Evolutionary conservation across 83 land plant species (phyloP).

Genomic region (Thuja plicata): DNA sequence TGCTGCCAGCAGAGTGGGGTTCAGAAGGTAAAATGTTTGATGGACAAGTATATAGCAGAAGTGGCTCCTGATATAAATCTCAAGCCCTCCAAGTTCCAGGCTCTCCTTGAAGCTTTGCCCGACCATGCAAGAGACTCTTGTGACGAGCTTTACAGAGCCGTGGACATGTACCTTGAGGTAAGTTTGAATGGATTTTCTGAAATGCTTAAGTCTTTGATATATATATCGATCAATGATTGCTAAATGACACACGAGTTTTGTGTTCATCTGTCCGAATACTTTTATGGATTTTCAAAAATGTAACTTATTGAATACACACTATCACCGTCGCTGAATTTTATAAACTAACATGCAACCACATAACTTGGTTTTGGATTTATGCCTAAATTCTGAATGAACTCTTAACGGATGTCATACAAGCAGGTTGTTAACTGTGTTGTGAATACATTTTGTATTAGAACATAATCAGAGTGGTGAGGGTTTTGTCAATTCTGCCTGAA

Average conservation of each 20-base stretch:
- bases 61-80: conserved; percentile 69
- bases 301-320: not conserved
- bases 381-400: not conserved
- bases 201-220: not conserved
- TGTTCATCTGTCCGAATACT: not conserved
- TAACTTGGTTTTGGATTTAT: not conserved
- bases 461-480: not conserved
- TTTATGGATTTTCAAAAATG: not conserved
- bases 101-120: conserved; percentile 43
- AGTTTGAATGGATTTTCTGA: not conserved
- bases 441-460: not conserved
- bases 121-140: conserved; percentile 56
- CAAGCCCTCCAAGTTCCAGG: conserved; percentile 55
- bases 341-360: not conserved
- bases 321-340: not conserved
- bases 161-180: conserved; percentile 78
- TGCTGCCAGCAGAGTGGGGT: conserved; percentile 16
- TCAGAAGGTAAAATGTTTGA: conserved; percentile 35
- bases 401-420: not conserved
- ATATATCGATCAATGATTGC: not conserved
- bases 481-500: not conserved
- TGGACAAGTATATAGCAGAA: conserved; percentile 66
- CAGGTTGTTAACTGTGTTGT: not conserved
- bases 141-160: conserved; percentile 52
- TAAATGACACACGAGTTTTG: not conserved